phyloP scores from a whole-genome alignment of 331 rosid species.

The Pyracantha coccinea region DNA sequence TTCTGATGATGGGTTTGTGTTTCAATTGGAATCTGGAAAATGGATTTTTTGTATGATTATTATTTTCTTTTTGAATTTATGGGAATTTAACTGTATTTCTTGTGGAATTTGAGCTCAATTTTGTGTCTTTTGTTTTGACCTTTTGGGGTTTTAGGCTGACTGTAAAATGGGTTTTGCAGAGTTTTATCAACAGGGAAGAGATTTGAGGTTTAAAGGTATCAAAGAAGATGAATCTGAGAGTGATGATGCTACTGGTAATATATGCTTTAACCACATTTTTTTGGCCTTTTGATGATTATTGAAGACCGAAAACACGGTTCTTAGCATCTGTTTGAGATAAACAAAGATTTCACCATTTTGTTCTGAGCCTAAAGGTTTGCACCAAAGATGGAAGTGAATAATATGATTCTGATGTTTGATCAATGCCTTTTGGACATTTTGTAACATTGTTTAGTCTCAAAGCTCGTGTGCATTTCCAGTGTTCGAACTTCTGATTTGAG shows the following conservation, averaged over 20 bases:
- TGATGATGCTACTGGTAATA: no score
- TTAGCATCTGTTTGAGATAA: no score
- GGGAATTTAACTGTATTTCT: not conserved
- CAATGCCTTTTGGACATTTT: not conserved
- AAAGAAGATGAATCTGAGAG: slow-evolving; percentile 28
- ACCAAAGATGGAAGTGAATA: not conserved
- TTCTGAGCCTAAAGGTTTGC: not conserved
- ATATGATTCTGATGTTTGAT: no score
- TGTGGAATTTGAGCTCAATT: not conserved
- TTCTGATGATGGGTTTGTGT: not conserved
- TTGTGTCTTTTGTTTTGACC: slow-evolving; percentile 14
- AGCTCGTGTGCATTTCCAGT: not conserved
- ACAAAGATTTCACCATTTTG: not conserved
- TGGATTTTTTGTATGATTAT: not conserved
- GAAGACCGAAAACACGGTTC: not conserved
- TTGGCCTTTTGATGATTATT: not conserved
- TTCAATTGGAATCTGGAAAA: not conserved
- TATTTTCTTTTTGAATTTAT: not conserved
- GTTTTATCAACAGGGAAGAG: slow-evolving; percentile 26
- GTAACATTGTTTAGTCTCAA: not conserved
- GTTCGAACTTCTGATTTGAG: not conserved
- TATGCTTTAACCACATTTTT: no score
- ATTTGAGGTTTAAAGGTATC: slow-evolving; percentile 31
- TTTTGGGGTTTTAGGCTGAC: slow-evolving; percentile 19
- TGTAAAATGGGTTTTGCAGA: slow-evolving; percentile 38